Percentiles rank a stretch among this genome's conserved stretches.
These are phyloP conservation scores for Massariosphaeria phaeospora DNA, from an alignment of 495 filamentous ascomycete species.

Conservation along the genomic window DNA sequence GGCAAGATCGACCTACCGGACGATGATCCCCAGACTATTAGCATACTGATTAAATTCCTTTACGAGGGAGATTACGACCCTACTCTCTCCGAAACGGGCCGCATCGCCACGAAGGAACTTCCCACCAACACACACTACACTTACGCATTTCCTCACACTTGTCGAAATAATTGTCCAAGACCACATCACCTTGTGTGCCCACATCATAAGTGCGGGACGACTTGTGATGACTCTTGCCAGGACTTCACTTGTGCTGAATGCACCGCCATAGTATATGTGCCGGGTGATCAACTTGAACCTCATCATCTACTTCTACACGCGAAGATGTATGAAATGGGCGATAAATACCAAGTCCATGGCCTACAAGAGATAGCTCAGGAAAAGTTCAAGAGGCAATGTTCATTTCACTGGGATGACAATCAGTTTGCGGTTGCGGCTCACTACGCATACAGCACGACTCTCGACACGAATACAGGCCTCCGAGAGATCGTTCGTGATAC, in stretches of 20 bases:
- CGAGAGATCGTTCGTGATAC: conserved; percentile 35
- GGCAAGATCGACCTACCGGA: background rate
- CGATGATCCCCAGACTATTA: conserved; percentile 2
- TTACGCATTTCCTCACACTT: no score
- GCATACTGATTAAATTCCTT: background rate
- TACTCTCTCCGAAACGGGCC: no score
- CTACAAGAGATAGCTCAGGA: conserved; percentile 39
- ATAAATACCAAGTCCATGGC: conserved; percentile 42
- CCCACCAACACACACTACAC: no score
- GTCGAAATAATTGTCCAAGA: no score
- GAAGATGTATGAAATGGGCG: conserved; percentile 44
- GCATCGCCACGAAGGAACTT: no score
- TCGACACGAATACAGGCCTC: conserved; percentile 36
- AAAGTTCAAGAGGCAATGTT: conserved; percentile 37
- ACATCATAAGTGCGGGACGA: no score
- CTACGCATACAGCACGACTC: conserved; percentile 39
- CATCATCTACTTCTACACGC: conserved; percentile 24
- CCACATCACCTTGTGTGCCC: no score
- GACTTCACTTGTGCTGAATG: no score
- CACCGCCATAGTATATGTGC: no score
- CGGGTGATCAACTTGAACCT: no score
- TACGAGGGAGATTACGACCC: background rate
- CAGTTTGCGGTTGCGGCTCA: conserved; percentile 39
- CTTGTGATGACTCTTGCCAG: no score
- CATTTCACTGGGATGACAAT: conserved; percentile 29